phyloP scores from a whole-genome alignment of 345 rosid species.

The Clausena lansium region DNA sequence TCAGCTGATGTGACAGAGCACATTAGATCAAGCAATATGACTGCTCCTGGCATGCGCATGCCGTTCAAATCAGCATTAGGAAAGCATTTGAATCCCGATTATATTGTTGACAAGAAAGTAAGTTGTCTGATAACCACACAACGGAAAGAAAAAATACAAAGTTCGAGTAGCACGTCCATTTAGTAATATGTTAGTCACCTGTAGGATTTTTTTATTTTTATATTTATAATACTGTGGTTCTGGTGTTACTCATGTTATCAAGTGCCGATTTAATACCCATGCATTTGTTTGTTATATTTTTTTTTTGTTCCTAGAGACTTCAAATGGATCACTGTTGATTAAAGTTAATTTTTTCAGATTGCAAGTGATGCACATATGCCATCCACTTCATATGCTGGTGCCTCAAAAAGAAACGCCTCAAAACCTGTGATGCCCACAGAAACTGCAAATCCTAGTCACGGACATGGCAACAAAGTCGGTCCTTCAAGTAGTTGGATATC shows the following conservation, averaged over 20 bases:
- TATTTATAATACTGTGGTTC: not conserved
- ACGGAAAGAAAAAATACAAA: not conserved
- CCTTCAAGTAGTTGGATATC: constrained; percentile 74
- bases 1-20: constrained; percentile 50
- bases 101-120: constrained; percentile 63
- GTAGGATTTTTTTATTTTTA: not conserved
- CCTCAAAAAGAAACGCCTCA: constrained; percentile 57
- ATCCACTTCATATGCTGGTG: constrained; percentile 59
- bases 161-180: not conserved
- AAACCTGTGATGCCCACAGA: constrained; percentile 52
- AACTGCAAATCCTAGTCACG: constrained; percentile 55
- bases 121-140: constrained; percentile 15
- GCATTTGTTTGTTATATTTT: not conserved
- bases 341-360: constrained; percentile 35
- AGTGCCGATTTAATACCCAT: not conserved
- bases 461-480: constrained; percentile 46
- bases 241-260: not conserved
- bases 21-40: constrained; percentile 37
- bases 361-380: constrained; percentile 47
- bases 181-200: not conserved
- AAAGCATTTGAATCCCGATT: constrained; percentile 51
- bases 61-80: constrained; percentile 54
- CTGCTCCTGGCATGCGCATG: constrained; percentile 53
- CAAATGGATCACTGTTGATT: constrained; percentile 1
- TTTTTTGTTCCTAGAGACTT: not conserved